phyloP scores from a whole-genome alignment of 768 basidiomycete genomes.

The Kwoniella mangroviensis region DNA sequence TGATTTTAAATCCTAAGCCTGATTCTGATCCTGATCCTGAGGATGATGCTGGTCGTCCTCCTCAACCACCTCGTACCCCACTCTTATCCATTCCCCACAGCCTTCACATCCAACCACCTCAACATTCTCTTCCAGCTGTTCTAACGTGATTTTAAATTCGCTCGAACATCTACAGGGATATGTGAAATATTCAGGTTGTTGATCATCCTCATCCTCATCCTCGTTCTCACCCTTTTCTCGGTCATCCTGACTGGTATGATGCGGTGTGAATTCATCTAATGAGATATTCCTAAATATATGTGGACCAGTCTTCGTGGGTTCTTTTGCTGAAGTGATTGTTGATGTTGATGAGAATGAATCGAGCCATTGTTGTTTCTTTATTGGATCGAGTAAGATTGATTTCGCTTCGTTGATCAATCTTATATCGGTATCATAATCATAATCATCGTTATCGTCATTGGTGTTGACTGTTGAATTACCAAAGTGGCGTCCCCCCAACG shows the following conservation, averaged over 20 bases:
- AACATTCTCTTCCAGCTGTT: slow-evolving; percentile 57
- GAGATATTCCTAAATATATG: slow-evolving; percentile 34
- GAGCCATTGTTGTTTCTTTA: background rate
- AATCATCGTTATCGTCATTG: background rate
- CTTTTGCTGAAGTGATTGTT: background rate
- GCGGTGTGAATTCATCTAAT: slow-evolving; percentile 33
- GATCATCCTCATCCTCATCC: slow-evolving; percentile 33
- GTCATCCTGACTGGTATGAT: background rate
- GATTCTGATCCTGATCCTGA: too few relatives aligned
- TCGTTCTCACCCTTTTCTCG: background rate
- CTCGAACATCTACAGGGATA: slow-evolving; percentile 58
- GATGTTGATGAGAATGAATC: background rate
- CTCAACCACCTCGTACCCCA: slow-evolving; percentile 58
- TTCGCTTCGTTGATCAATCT: slow-evolving; percentile 47
- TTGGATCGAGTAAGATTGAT: slow-evolving; percentile 15
- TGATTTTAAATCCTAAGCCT: too few relatives aligned
- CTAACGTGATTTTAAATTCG: slow-evolving; percentile 49
- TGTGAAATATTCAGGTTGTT: slow-evolving; percentile 52
- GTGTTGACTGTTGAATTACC: background rate
- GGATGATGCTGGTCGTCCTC: slow-evolving; percentile 22
- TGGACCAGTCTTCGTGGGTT: slow-evolving; percentile 7
- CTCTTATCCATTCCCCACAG: slow-evolving; percentile 58
- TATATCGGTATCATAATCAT: slow-evolving; percentile 1
- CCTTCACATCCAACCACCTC: slow-evolving; percentile 59
- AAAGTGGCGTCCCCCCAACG: too few relatives aligned